Base-by-base conservation (phyloP, 805 yeast genomes). In the Wickerhamiella sergipiensis region DNA sequence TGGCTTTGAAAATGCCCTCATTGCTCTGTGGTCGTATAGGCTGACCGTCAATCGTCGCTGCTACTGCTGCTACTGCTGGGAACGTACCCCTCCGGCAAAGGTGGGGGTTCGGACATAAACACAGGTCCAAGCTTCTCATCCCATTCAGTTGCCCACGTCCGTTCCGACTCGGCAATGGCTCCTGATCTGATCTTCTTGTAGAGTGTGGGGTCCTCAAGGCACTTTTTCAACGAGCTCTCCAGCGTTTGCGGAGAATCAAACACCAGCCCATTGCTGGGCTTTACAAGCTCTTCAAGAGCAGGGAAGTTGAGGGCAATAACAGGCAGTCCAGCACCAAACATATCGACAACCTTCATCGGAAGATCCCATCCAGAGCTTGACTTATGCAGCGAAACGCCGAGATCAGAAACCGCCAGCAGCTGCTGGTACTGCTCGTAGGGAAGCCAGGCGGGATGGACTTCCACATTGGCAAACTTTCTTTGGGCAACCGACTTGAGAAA, bases 281-380 rank as follows among this genome's bases (percentile, higher is more conserved):
- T 70, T 1, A 92, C 90, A 44, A 92, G 69, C 63, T 92, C 98
- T 6, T 71, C 70, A 13, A 90, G 73, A 1, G 95, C 90, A 0
- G 83, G 79, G 63, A 86, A 92, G 38, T 73, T 70, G 52, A 89
- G 70, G 0, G 95, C 78, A 2, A 89, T 71, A 0, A 88, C 97
- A 1, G 98, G 99, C 12, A 92, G 70, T 0, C 97, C 97, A 56
- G 92, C 85, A 0, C 98, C 98, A 71, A 90, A 89, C 76, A 90
- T 80, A 61, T 92, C 99, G 6, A 90, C 82, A 36, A 92, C 85
- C 65, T 92, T 92, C 99, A 92, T 92, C 0, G 99, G 99, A 52
- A 92, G 72, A 61, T 92, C 99, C 51, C 85, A 73, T 0, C 99
- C 98, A 45, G 95, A 84, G 45, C 95, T 83, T 0, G 97, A 89